Percentiles rank a stretch among this genome's conserved stretches.
These are phyloP conservation scores for Tremella fuciformis DNA, from an alignment of 768 basidiomycete species.

Conservation along the genomic window DNA sequence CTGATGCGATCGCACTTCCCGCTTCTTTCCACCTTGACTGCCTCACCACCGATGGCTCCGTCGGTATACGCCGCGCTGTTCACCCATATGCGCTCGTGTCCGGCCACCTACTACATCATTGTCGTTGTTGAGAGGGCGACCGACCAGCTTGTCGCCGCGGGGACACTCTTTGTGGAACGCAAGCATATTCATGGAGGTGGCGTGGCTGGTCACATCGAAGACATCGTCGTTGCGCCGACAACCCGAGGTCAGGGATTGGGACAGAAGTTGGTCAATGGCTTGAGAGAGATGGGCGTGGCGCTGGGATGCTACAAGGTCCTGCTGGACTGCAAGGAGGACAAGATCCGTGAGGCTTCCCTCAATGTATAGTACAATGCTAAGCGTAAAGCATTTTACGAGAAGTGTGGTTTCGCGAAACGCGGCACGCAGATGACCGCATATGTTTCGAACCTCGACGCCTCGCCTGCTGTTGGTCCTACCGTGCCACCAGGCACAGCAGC, in stretches of 20 bases:
- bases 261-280: conserved; percentile 73
- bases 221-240: conserved; percentile 85
- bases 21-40: conserved; percentile 69
- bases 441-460: neutral
- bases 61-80: conserved; percentile 66
- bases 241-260: conserved; percentile 91
- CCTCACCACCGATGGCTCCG: conserved; percentile 66
- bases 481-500: too few species aligned
- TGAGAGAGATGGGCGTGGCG: conserved; percentile 74
- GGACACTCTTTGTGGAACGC: conserved; percentile 81
- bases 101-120: conserved; percentile 72
- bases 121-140: conserved; percentile 73
- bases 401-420: conserved; percentile 63
- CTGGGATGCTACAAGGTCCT: conserved; percentile 92
- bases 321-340: conserved; percentile 82
- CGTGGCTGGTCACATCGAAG: conserved; percentile 89
- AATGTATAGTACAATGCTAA: conserved; percentile 1
- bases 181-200: conserved; percentile 86
- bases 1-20: conserved; percentile 74
- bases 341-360: conserved; percentile 68
- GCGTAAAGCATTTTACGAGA: conserved; percentile 83
- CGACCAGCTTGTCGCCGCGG: conserved; percentile 78
- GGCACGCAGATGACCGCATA: conserved; percentile 10
- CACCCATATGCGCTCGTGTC: conserved; percentile 36
- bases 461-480: conserved; percentile 11